Evolutionary conservation across 257 asterid species (phyloP), one percentile per base, ranked within the genome.

Genomic region (Handroanthus guayacan): DNA sequence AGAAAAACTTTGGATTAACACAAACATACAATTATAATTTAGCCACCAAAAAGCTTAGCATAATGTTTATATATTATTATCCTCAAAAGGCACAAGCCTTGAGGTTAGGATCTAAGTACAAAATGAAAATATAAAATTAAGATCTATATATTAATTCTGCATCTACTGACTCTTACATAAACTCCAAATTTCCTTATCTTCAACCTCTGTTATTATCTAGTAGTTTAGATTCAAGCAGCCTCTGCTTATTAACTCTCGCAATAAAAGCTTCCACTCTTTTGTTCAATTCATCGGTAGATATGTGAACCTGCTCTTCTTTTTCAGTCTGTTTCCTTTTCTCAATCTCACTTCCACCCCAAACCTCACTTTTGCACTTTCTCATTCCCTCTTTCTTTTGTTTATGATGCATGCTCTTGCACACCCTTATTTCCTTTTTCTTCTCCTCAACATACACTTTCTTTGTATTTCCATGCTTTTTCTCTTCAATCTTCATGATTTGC

Each of bases 201-300:
- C 76, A 66, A 63, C 38, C 41, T 37, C 34, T 41, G 60, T 55
- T 17, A 50, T 67, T 25, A 55, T 78, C 81, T 12, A 74, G 64
- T 43, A 67, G 45, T 62, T 67, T 62, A n/a, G 86, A 83, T 81
- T 83, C 90, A 62, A 83, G 78, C 78, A 77, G 45, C 81, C 90
- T 86, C 81, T 81, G 86, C 72, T 77, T 86, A 79, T 83, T 86
- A 74, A 86, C 85, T 36, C 83, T 86, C 66, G 86, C 88, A 74
- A 86, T 86, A 45, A 86, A 86, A 75, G 79, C 90, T 77, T 86
- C 90, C 11, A 83, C 88, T 41, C 90, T 83, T 79, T 80, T 70
- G 76, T 86, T 83, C 80, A 86, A 60, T 61, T 81, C 87, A 36
- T 84, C 87, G 14, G 13, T 65, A 25, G 82, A 65, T 13, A 85